A percentile compares a stretch with the other conserved stretches of the same genome.
These are phyloP conservation scores for Calonectria multiphialidica DNA, from an alignment of 2,329 filamentous ascomycete genomes.

Conservation along the genomic window DNA sequence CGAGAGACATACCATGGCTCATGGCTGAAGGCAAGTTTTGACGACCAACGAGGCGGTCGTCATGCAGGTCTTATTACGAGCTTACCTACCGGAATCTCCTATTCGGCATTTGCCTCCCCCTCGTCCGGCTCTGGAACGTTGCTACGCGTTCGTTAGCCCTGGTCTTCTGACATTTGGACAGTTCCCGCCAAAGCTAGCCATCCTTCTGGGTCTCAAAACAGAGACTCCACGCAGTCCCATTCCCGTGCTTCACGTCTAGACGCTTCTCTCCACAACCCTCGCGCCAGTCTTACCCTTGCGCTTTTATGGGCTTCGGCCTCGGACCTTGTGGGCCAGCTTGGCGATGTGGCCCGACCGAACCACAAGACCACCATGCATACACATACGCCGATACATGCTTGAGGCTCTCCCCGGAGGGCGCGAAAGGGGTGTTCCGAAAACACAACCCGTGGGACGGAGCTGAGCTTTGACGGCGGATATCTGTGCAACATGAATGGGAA, in stretches of 20 bases:
- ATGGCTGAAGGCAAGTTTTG: slow-evolving; percentile 12
- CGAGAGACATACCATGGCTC: background rate
- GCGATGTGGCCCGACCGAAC: background rate
- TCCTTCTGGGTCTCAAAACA: background rate
- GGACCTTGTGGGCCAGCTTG: background rate
- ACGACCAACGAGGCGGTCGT: background rate
- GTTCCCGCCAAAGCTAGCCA: background rate
- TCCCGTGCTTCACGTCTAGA: background rate
- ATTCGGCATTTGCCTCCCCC: background rate
- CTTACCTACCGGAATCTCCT: background rate
- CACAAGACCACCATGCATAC: background rate
- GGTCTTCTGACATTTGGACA: background rate
- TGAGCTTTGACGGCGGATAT: slow-evolving; percentile 15
- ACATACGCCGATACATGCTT: background rate
- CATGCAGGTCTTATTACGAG: slow-evolving; percentile 13
- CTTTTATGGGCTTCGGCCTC: background rate
- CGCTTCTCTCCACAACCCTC: background rate
- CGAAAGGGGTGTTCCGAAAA: background rate
- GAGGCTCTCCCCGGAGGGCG: background rate
- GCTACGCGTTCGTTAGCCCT: background rate
- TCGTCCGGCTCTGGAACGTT: background rate
- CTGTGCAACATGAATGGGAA: background rate
- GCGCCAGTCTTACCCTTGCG: background rate
- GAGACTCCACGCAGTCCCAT: background rate
- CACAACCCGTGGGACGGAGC: background rate